Percentiles rank a stretch among this genome's conserved stretches.
Evolutionary conservation across 805 yeast genomes (phyloP).

Genomic region (Debaryomyces tyrocola): DNA sequence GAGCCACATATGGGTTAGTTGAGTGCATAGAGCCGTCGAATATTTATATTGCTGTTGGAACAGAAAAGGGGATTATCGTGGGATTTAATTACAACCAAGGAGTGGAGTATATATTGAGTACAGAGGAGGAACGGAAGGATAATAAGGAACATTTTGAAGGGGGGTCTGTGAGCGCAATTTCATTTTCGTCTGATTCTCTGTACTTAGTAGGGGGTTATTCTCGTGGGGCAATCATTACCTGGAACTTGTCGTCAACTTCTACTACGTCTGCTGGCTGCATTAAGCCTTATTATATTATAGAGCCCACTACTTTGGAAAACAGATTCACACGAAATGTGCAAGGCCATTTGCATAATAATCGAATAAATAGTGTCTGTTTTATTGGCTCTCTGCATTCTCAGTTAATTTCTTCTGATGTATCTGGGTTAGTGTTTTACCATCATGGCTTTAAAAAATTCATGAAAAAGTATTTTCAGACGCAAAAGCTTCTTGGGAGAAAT

Average conservation of each 20-base stretch:
- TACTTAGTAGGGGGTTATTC: constrained; percentile 68
- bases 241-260: constrained; percentile 50
- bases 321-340: constrained; percentile 21
- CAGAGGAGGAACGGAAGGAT: constrained; percentile 19
- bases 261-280: constrained; percentile 50
- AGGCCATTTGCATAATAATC: constrained; percentile 28
- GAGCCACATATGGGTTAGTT: constrained; percentile 21
- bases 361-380: constrained; percentile 27
- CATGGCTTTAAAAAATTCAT: constrained; percentile 59
- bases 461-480: constrained; percentile 47
- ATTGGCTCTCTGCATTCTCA: constrained; percentile 27
- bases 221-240: constrained; percentile 63
- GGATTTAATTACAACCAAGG: constrained; percentile 71
- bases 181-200: constrained; percentile 67
- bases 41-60: constrained; percentile 61
- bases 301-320: constrained; percentile 23
- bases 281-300: constrained; percentile 48
- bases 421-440: constrained; percentile 58
- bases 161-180: constrained; percentile 49
- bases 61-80: constrained; percentile 62
- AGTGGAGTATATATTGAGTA: constrained; percentile 44
- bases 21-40: constrained; percentile 24
- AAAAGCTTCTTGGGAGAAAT: constrained; percentile 51
- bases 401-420: constrained; percentile 30
- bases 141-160: constrained; percentile 1